Evolutionary conservation across 2,329 filamentous ascomycete genomes (phyloP).

Genomic region (Trichothecium sympodiale): DNA sequence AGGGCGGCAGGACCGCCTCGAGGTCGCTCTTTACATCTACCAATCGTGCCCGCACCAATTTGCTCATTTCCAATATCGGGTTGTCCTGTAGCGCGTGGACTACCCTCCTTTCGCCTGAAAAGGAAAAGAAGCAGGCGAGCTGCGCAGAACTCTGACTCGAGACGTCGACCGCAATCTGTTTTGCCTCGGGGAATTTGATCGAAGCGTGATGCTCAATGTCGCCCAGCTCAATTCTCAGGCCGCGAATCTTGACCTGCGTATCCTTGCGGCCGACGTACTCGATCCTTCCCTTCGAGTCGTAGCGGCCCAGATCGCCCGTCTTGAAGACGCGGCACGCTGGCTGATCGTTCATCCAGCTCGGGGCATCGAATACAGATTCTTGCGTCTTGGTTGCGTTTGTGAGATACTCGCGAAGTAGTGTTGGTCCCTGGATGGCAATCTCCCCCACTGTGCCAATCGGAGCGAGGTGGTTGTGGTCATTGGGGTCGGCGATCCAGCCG

Average conservation of each 20-base stretch:
- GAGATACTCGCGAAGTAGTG: conserved; percentile 35
- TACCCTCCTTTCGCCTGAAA: neutral
- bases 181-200: neutral
- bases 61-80: neutral
- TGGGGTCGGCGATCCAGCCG: conserved; percentile 11
- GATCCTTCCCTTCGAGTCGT: conserved; percentile 8
- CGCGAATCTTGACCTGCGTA: conserved; percentile 41
- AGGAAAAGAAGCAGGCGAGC: neutral
- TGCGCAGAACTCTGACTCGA: neutral
- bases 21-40: neutral
- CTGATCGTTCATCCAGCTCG: conserved; percentile 13
- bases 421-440: conserved; percentile 16
- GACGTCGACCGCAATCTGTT: conserved; percentile 4
- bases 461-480: conserved; percentile 7
- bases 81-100: neutral
- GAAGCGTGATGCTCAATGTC: conserved; percentile 5
- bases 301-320: conserved; percentile 8
- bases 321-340: conserved; percentile 10
- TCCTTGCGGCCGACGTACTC: conserved; percentile 16
- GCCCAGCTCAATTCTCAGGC: conserved; percentile 36
- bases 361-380: conserved; percentile 10
- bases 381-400: conserved; percentile 21
- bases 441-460: conserved; percentile 11
- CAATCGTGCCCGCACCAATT: neutral
- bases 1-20: conserved; percentile 1